Evolutionary conservation across 2,329 filamentous ascomycete genomes (phyloP).

Genomic region (Fusarium tupiense): DNA sequence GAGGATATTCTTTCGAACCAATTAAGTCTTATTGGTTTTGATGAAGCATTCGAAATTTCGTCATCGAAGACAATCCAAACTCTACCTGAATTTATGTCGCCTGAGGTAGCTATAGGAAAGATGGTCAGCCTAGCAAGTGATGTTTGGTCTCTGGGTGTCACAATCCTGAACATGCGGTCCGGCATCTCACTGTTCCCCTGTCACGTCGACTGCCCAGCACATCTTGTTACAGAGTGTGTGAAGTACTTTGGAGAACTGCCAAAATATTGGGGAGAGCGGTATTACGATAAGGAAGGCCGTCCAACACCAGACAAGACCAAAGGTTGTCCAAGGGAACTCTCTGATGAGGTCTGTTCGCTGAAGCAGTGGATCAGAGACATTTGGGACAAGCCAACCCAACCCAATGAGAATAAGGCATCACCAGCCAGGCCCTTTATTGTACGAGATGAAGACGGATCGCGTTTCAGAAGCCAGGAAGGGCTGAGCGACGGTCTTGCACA

Average conservation of each 20-base stretch:
- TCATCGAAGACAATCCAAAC: background rate
- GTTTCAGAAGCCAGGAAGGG: background rate
- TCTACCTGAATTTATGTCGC: background rate
- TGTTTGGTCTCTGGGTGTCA: background rate
- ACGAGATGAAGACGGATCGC: background rate
- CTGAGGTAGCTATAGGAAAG: background rate
- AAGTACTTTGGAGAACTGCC: background rate
- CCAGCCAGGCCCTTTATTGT: background rate
- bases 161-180: background rate
- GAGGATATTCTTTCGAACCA: background rate
- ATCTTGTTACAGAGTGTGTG: background rate
- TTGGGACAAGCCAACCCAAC: background rate
- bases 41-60: background rate
- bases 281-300: background rate
- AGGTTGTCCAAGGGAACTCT: background rate
- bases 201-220: background rate
- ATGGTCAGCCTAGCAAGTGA: background rate
- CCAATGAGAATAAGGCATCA: background rate
- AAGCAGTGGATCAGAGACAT: background rate
- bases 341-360: background rate
- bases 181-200: background rate
- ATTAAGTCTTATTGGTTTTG: background rate
- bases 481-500: background rate
- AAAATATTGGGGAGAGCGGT: background rate
- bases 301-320: background rate